Conservation (phyloP, 2,329 filamentous ascomycete species). For the Fusarium brachygibbosum region DNA sequence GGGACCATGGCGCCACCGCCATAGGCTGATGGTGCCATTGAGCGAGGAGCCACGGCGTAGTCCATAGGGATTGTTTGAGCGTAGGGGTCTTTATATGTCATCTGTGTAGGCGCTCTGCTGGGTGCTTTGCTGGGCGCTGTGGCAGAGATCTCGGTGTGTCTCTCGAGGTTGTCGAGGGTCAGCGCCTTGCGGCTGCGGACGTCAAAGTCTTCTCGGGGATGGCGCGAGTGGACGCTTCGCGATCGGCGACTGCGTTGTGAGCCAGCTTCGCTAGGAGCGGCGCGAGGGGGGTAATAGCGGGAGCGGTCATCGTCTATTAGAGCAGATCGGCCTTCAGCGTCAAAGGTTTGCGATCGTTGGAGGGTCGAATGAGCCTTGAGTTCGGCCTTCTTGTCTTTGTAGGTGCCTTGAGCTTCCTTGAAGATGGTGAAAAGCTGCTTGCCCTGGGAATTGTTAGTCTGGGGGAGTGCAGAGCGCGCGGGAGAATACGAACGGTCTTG, state of each 20-base stretch:
- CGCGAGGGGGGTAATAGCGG: slow-evolving; percentile 55
- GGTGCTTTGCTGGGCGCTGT: slow-evolving; percentile 62
- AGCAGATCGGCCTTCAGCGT: slow-evolving; percentile 44
- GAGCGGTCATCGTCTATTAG: slow-evolving; percentile 51
- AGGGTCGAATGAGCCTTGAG: slow-evolving; percentile 74
- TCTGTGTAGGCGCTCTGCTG: slow-evolving; percentile 57
- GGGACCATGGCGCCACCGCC: slow-evolving; percentile 51
- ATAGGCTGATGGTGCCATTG: slow-evolving; percentile 43
- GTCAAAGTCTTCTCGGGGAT: slow-evolving; percentile 51
- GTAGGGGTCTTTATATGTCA: slow-evolving; percentile 58
- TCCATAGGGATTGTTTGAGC: slow-evolving; percentile 58
- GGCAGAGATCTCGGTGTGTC: slow-evolving; percentile 66
- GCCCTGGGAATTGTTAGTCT: slow-evolving; percentile 68
- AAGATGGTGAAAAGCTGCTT: slow-evolving; percentile 92
- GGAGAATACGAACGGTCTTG: slow-evolving; percentile 75
- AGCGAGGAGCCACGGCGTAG: slow-evolving; percentile 52
- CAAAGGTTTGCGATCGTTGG: slow-evolving; percentile 73
- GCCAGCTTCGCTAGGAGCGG: slow-evolving; percentile 55
- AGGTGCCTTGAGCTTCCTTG: slow-evolving; percentile 90
- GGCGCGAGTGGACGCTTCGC: slow-evolving; percentile 51
- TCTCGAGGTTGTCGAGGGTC: slow-evolving; percentile 66
- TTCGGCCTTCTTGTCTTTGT: slow-evolving; percentile 88
- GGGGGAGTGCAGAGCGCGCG: not conserved
- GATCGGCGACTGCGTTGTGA: slow-evolving; percentile 60
- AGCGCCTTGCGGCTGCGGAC: slow-evolving; percentile 57